These are phyloP conservation scores for Magnusiomyces tetraspermus DNA, from an alignment of 1,139 yeast species.

Conservation along the genomic window DNA sequence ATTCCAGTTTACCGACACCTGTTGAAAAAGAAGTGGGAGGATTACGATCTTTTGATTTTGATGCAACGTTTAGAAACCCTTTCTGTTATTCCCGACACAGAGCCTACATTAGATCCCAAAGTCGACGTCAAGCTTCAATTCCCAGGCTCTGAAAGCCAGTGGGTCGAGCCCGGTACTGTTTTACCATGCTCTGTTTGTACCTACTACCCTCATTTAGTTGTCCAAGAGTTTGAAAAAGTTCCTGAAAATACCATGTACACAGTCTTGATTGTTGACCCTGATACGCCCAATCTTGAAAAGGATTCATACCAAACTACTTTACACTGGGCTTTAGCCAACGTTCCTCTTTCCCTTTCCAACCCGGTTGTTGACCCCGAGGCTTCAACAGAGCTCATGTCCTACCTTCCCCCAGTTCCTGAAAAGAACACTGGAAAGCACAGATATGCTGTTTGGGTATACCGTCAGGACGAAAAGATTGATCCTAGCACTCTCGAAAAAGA, in stretches of 20 bases:
- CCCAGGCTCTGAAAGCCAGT: conserved; percentile 52
- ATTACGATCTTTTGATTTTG: conserved; percentile 53
- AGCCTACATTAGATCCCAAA: conserved; percentile 80
- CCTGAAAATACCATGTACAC: conserved; percentile 50
- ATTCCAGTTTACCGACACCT: conserved; percentile 72
- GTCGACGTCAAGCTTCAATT: conserved; percentile 71
- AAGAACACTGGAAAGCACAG: conserved; percentile 78
- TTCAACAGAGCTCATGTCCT: conserved; percentile 47
- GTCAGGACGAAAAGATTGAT: conserved; percentile 40
- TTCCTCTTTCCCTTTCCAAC: conserved; percentile 50
- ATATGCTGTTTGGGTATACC: conserved; percentile 82
- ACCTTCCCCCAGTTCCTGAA: conserved; percentile 82
- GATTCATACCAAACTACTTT: conserved; percentile 66
- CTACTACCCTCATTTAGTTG: conserved; percentile 62
- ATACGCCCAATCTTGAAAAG: conserved; percentile 64
- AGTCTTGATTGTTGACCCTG: conserved; percentile 80
- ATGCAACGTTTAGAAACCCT: conserved; percentile 88
- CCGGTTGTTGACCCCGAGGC: conserved; percentile 44
- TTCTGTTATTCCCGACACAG: conserved; percentile 82
- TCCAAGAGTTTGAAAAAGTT: conserved; percentile 56
- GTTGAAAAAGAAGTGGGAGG: conserved; percentile 63
- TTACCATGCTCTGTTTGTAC: conserved; percentile 66
- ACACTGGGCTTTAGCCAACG: conserved; percentile 70
- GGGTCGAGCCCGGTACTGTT: conserved; percentile 71
- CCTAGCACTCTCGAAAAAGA: conserved; percentile 10